Base-by-base conservation (phyloP, 1,284 basidiomycete species). In the Pseudozyma sp. region DNA sequence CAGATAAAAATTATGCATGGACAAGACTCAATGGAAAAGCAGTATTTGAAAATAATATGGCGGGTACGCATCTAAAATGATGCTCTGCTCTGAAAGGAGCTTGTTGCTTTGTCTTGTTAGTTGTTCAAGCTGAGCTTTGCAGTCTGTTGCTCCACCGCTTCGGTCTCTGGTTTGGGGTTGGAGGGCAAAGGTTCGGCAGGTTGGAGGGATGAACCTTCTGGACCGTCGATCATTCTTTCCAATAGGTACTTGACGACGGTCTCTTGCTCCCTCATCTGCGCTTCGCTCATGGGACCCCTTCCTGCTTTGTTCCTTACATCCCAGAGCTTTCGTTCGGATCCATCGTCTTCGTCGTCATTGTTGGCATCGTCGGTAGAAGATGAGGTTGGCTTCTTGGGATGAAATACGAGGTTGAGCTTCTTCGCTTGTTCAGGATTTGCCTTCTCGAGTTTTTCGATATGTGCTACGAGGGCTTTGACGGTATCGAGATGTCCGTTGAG, bases 211-310 rank as follows among this genome's bases (percentile, higher is more conserved):
- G 70, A 67, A 1, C 56, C 61, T 35, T 76, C 54, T 5, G 72
- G 65, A 31, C 74, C 70, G 14, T 72, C 70, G 56, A 76, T 72
- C 74, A 81, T 78, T 10, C 68, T 42, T 25, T 77, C 72, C 14
- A 84, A 67, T 40, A 84, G 54, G 57, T 73, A 81, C 52, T 81
- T 78, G 25, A 85, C 83, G 6, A 84, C 70, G 5, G 63, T 56
- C 42, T 85, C 83, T 60, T 79, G 68, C 44, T 81, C 77, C 11
- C 70, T 60, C 79, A 84, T 80, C 69, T 85, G 83, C 0, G 83
- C 83, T 52, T 85, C 83, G 47, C 71, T 77, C 81, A 83, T 85
- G 5, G 83, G 83, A 2, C 83, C 83, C 10, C 79, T 60, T 5
- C 83, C 83, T 1, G 82, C 80, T 9, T 60, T 65, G 52, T 85